phyloP scores from a whole-genome alignment of 352 stramenopile genomes.

The Globisporangium paroecandrum region DNA sequence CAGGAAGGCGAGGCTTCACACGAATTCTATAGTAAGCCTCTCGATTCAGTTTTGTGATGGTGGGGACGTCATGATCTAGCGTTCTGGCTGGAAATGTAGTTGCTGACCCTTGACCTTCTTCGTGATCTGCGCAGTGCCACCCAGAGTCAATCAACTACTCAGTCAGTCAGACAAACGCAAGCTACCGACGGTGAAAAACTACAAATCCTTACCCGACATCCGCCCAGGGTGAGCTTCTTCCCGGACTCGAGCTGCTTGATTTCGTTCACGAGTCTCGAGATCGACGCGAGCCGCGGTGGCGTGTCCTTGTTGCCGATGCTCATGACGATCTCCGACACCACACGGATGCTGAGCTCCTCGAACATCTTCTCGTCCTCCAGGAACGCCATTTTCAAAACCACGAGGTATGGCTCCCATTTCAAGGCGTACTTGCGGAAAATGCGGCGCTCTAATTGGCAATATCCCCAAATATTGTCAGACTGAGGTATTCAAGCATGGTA shows the following conservation, averaged over 20 bases:
- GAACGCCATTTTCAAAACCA: conserved; percentile 42
- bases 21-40: neutral
- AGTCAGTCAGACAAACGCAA: neutral
- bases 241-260: conserved; percentile 47
- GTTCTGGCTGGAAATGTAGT: conserved; percentile 40
- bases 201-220: conserved; percentile 45
- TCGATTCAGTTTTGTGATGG: neutral
- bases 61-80: neutral
- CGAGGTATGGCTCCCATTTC: conserved; percentile 14
- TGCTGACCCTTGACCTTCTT: conserved; percentile 33
- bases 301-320: conserved; percentile 50
- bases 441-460: conserved; percentile 29
- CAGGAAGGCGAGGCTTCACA: neutral
- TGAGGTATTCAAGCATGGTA: neutral
- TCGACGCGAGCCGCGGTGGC: conserved; percentile 55
- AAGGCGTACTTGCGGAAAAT: conserved; percentile 49
- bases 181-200: neutral
- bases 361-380: conserved; percentile 54
- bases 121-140: conserved; percentile 18
- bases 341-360: conserved; percentile 59
- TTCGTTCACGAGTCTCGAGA: conserved; percentile 41
- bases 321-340: conserved; percentile 55
- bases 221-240: conserved; percentile 66
- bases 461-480: neutral
- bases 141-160: neutral